Conservation (phyloP, 345 rosid genomes). For the Streptanthus diversifolius region DNA sequence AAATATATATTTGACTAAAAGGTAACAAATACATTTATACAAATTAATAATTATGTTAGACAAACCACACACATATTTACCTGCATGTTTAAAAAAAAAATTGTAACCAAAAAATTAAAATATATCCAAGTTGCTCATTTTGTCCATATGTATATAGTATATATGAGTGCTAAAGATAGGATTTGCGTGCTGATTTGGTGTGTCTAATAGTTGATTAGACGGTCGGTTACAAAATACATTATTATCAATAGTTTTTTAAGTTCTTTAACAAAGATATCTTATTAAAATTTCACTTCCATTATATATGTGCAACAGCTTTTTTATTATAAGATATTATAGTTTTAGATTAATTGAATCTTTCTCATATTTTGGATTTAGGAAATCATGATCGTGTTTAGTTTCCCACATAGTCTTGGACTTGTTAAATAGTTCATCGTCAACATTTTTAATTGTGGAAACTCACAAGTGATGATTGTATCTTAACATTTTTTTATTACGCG, state of each 20-base stretch:
- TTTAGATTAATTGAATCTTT: slow-evolving; percentile 25
- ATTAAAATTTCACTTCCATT: background rate
- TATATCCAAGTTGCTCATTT: background rate
- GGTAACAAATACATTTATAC: background rate
- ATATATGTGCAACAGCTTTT: slow-evolving; percentile 21
- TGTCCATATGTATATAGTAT: background rate
- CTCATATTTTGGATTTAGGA: slow-evolving; percentile 13
- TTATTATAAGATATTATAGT: slow-evolving; percentile 1
- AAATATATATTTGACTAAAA: background rate
- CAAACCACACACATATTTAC: background rate
- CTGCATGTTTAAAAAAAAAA: background rate
- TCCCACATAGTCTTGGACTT: background rate
- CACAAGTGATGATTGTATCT: background rate
- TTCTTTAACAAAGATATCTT: slow-evolving; percentile 12
- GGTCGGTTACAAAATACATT: slow-evolving; percentile 20
- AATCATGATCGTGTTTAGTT: slow-evolving; percentile 21
- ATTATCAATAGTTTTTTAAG: background rate
- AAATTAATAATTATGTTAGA: background rate
- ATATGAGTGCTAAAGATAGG: slow-evolving; percentile 12
- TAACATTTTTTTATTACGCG: background rate
- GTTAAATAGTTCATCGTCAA: background rate
- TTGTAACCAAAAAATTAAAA: background rate
- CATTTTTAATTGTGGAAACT: background rate
- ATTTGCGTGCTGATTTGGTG: slow-evolving; percentile 6
- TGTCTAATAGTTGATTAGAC: slow-evolving; percentile 22